phyloP scores from a whole-genome alignment of 768 basidiomycete species.

The Amanita subjunquillea region DNA sequence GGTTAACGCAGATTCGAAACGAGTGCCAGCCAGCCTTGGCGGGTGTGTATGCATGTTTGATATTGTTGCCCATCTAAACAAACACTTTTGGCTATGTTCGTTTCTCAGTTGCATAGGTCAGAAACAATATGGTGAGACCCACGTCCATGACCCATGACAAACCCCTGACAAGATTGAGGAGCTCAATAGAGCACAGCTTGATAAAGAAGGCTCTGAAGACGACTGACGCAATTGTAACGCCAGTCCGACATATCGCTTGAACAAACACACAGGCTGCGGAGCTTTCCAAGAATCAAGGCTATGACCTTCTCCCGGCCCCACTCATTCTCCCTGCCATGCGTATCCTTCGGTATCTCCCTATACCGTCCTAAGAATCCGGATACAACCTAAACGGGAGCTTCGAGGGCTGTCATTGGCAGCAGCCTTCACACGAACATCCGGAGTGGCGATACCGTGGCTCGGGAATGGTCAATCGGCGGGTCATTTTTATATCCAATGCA shows the following conservation, averaged over 20 bases:
- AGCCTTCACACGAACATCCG: neutral
- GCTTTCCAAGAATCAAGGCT: neutral
- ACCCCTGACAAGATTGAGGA: neutral
- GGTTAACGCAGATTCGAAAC: no score
- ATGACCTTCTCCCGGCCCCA: neutral
- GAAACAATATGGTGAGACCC: no score
- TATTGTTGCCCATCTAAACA: no score
- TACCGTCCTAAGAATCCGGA: neutral
- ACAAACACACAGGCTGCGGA: neutral
- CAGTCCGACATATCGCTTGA: neutral
- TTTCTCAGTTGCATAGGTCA: no score
- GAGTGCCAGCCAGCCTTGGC: no score
- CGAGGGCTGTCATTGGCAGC: neutral
- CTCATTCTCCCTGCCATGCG: neutral
- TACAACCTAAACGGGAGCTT: neutral
- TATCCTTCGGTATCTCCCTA: neutral
- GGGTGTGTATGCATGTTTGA: no score
- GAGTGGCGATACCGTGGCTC: neutral
- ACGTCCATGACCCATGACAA: neutral
- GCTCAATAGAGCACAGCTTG: neutral
- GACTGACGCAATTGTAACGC: no score
- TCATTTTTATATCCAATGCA: no score
- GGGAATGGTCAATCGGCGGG: neutral
- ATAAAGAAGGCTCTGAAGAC: neutral
- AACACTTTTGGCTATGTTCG: no score